A percentile compares a stretch with the other conserved stretches of the same genome.
These are phyloP conservation scores for Solanum gracilifrons DNA, from an alignment of 257 asterid species.

Conservation along the genomic window DNA sequence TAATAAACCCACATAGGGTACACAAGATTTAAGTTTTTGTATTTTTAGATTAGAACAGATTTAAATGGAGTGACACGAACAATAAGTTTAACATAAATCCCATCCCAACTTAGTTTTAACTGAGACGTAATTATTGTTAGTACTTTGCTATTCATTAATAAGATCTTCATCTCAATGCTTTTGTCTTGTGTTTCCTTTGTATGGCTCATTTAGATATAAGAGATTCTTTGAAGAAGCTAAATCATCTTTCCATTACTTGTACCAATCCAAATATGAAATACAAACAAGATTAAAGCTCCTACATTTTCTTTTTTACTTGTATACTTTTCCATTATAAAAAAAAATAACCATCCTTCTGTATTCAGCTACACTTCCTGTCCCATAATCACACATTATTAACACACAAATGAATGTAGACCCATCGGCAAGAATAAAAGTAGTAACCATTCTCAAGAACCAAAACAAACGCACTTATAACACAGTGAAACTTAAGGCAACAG, in stretches of 20 bases:
- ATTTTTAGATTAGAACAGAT: too few species aligned
- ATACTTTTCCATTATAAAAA: neutral
- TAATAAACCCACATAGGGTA: neutral
- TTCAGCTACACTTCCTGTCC: neutral
- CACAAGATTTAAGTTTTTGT: neutral
- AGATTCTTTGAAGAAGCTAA: neutral
- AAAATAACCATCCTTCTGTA: too few species aligned
- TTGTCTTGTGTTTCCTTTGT: neutral
- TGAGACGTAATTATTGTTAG: too few species aligned
- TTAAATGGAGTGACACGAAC: too few species aligned
- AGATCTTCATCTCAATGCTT: neutral
- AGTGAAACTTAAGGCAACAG: too few species aligned
- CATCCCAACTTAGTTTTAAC: too few species aligned
- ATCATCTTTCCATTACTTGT: neutral
- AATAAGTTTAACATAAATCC: too few species aligned
- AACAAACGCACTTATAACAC: neutral
- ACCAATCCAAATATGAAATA: neutral
- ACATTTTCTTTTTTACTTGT: neutral
- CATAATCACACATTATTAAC: neutral
- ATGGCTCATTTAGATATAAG: neutral
- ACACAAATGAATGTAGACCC: neutral
- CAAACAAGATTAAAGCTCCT: neutral
- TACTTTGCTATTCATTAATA: neutral
- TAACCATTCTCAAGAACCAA: neutral
- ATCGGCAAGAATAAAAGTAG: neutral